Conservation (phyloP, 2,329 filamentous ascomycete species). For the Trichoderma aggressivum region DNA sequence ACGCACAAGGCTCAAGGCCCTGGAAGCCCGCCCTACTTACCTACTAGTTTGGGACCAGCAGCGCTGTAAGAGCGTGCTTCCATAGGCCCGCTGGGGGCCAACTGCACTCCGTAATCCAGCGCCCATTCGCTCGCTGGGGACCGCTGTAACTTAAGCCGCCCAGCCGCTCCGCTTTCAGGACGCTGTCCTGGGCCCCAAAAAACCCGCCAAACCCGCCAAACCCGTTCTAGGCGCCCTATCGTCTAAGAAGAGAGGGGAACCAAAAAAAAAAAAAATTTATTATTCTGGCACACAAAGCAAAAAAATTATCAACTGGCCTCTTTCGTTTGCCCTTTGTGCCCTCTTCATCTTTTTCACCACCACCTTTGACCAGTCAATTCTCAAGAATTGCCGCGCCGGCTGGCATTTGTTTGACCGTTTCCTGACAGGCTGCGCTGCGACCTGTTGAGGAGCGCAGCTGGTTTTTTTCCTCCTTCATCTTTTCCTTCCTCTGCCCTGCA, state of each 20-base stretch:
- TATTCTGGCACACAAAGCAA: slow-evolving; percentile 38
- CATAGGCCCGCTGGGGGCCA: slow-evolving; percentile 11
- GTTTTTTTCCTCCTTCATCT: background rate
- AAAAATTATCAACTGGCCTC: slow-evolving; percentile 30
- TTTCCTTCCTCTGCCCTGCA: slow-evolving; percentile 12
- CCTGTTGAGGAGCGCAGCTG: slow-evolving; percentile 23
- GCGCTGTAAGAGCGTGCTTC: slow-evolving; percentile 6
- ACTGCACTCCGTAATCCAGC: slow-evolving; percentile 14
- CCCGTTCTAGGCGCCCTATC: slow-evolving; percentile 17
- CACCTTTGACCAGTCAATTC: slow-evolving; percentile 30
- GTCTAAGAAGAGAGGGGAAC: slow-evolving; percentile 24
- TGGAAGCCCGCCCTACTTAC: background rate
- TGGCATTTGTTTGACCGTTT: slow-evolving; percentile 21
- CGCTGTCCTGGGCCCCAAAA: slow-evolving; percentile 2
- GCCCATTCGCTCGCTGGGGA: background rate
- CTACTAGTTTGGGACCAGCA: slow-evolving; percentile 12
- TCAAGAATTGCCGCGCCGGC: slow-evolving; percentile 26
- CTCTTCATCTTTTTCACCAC: slow-evolving; percentile 28
- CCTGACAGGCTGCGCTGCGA: slow-evolving; percentile 23
- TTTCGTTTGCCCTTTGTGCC: slow-evolving; percentile 30
- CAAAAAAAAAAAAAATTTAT: slow-evolving; percentile 33
- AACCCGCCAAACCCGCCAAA: slow-evolving; percentile 8
- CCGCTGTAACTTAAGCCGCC: slow-evolving; percentile 11
- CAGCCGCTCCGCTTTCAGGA: slow-evolving; percentile 15
- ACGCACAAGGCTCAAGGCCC: background rate